Evolutionary conservation across 345 rosid genomes (phyloP).

Genomic region (Eutrema japonicum): DNA sequence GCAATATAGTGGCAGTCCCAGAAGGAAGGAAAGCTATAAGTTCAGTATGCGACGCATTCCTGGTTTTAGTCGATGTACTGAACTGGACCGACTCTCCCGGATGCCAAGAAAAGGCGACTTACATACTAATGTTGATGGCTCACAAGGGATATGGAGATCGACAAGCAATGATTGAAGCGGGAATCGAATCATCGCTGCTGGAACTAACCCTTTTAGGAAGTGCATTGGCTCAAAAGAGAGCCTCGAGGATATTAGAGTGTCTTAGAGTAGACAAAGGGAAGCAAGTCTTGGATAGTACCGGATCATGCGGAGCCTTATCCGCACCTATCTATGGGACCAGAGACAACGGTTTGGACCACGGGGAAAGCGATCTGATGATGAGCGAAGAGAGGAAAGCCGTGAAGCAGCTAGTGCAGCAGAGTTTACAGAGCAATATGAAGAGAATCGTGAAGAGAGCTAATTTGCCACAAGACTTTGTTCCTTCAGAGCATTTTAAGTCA

Average conservation of each 20-base stretch:
- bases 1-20: conserved; percentile 72
- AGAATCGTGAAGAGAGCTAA: conserved; percentile 95
- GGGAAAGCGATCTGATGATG: conserved; percentile 70
- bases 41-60: conserved; percentile 60
- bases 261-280: conserved; percentile 89
- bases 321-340: conserved; percentile 82
- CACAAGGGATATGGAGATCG: conserved; percentile 85
- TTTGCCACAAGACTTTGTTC: conserved; percentile 93
- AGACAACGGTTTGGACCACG: conserved; percentile 52
- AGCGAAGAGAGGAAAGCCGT: conserved; percentile 97
- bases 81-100: conserved; percentile 90
- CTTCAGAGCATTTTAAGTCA: conserved; percentile 90
- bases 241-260: conserved; percentile 85
- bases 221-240: conserved; percentile 91
- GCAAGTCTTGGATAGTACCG: conserved; percentile 66
- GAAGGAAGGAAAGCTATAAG: conserved; percentile 90
- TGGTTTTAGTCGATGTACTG: conserved; percentile 78
- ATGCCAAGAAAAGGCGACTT: conserved; percentile 93
- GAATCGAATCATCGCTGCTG: conserved; percentile 76
- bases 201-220: conserved; percentile 91
- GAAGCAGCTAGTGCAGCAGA: conserved; percentile 91
- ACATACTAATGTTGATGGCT: conserved; percentile 91
- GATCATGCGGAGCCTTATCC: conserved; percentile 66
- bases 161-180: conserved; percentile 93
- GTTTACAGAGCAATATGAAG: conserved; percentile 93